Evolutionary conservation across 345 rosid genomes (phyloP), one percentile per base, ranked within the genome.

Genomic region (Bruguiera sexangula): DNA sequence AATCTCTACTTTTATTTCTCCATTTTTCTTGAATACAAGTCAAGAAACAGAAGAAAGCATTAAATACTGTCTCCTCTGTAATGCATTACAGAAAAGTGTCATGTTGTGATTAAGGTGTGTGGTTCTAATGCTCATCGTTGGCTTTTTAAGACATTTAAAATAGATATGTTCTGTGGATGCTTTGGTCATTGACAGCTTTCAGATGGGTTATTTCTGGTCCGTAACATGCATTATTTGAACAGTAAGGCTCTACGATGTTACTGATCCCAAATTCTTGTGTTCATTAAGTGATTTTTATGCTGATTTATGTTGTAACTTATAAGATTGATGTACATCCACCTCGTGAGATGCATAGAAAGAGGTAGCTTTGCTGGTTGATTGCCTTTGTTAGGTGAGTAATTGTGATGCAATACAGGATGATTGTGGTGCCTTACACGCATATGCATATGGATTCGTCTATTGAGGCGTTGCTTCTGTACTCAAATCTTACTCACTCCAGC

Each of bases 381-480:
- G 78, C 82, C 84, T 85, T 79, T 73, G 81, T 82, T 76, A 75
- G 87, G 82, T 83, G 86, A 82, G 92, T 83, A 83, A 85, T 83
- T 82, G 81, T 81, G 75, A 80, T 87, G 84, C 78, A 81, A 79
- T 85, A 81, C 88, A 85, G 90, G 89, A 73, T 76, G 75, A 67
- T 66, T 81, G 67, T 75, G 76, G 67, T 66, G 75, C 69, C 73
- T 30, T 79, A 67, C 78, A 66, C 73, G 34, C 79, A 69, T 77
- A 73, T 80, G 75, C 85, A 80, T 75, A 78, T 69, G 84, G 89
- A 76, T 83, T 66, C 80, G 73, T 82, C 88, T 78, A 79, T 81
- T 85, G 74, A 76, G 83, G 85, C 43, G 80, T 78, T 80, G 84
- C 81, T 74, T 79, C 80, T 84, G 80, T 77, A 63, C 86, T 73